phyloP scores from a whole-genome alignment of 441 rosid genomes.

The Geranium incanum region DNA sequence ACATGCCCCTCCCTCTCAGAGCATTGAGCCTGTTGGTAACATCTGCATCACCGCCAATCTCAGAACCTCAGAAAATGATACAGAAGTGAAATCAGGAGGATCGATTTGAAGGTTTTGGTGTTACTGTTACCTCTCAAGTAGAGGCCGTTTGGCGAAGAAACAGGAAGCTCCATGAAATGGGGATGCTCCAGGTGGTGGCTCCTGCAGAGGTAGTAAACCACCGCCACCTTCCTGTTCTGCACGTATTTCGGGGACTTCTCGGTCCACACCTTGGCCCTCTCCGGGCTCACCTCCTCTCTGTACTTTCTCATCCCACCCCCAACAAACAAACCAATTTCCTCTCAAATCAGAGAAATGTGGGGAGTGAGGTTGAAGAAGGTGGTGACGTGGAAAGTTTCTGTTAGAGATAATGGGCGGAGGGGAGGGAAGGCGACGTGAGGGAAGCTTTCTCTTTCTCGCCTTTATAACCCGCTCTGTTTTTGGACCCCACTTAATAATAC shows the following conservation, averaged over 20 bases:
- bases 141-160: constrained; percentile 69
- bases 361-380: too few relatives aligned
- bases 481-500: too few relatives aligned
- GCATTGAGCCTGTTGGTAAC: constrained; percentile 55
- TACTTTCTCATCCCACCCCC: constrained; percentile 69
- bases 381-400: too few relatives aligned
- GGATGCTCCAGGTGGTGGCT: constrained; percentile 96
- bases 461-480: too few relatives aligned
- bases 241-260: constrained; percentile 81
- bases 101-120: not conserved
- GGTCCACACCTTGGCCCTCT: constrained; percentile 88
- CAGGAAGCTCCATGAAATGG: constrained; percentile 79
- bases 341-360: too few relatives aligned
- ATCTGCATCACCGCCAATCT: constrained; percentile 30
- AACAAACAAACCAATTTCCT: constrained; percentile 21
- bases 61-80: not conserved
- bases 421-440: too few relatives aligned
- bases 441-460: too few relatives aligned
- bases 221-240: constrained; percentile 58
- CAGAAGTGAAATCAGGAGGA: not conserved
- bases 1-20: constrained; percentile 65
- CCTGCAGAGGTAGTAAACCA: constrained; percentile 79
- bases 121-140: constrained; percentile 53
- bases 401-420: too few relatives aligned
- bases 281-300: constrained; percentile 67